These are phyloP conservation scores for Physocladia obscura DNA, from an alignment of 192 early-diverging fungal species.

Conservation along the genomic window DNA sequence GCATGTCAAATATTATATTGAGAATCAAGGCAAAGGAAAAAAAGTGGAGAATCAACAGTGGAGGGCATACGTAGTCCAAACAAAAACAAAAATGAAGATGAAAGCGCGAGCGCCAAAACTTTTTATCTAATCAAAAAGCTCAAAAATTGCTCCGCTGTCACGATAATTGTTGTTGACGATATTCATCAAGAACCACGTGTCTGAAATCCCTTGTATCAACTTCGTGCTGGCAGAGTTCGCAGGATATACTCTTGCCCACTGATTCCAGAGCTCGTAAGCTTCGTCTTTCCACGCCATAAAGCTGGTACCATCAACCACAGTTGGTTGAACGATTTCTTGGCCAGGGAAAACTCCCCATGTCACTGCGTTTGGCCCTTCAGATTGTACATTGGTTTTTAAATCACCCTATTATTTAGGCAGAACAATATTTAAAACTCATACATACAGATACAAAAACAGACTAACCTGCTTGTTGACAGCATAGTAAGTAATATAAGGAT, in stretches of 20 bases:
- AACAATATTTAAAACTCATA: neutral
- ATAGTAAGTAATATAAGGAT: conserved; percentile 80
- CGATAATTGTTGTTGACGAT: conserved; percentile 95
- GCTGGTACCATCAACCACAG: conserved; percentile 83
- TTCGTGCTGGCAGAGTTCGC: conserved; percentile 42
- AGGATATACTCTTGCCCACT: conserved; percentile 79
- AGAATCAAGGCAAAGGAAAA: no score
- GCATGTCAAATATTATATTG: no score
- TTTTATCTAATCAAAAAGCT: conserved; percentile 49
- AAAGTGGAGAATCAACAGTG: no score
- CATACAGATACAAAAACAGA: neutral
- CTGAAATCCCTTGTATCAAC: conserved; percentile 65
- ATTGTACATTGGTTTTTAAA: conserved; percentile 82
- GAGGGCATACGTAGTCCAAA: no score
- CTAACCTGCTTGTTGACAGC: conserved; percentile 66
- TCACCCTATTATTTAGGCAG: conserved; percentile 59
- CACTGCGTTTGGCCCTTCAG: conserved; percentile 89
- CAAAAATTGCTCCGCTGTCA: conserved; percentile 65
- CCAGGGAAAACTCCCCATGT: conserved; percentile 99
- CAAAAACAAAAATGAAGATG: no score
- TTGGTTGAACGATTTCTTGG: conserved; percentile 96
- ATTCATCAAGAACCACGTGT: conserved; percentile 88
- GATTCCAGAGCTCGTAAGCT: conserved; percentile 89
- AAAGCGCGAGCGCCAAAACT: neutral
- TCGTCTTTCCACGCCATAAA: conserved; percentile 98